Base-by-base conservation (phyloP, 805 yeast species). In the Debaryomyces tyrocola region DNA sequence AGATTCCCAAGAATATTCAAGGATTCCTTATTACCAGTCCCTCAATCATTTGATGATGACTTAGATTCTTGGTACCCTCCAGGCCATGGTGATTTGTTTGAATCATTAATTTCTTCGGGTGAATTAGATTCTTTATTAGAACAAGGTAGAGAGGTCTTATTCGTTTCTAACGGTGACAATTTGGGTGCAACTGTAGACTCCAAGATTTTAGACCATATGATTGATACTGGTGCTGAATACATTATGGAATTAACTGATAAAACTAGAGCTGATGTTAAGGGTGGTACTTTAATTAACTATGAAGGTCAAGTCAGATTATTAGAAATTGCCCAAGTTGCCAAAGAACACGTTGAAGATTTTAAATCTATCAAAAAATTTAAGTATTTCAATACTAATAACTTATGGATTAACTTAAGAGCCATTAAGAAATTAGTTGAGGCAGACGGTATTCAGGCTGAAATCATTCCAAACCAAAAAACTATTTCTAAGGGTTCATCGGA, bases 71-170 rank as follows among this genome's bases (percentile, higher is more conserved):
- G 99, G 99, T 94, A 94, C 67, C 99, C 99, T 42, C 99, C 99
- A n/a, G 99, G 99, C 44, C 99, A 94, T 70, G 99, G 99, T 73
- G 99, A 94, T 73, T 75, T 94, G 67, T 94, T 91, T 57, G 99
- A 94, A 74, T 77, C 94, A 18, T 77, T 94, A 63, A 84, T 87
- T 49, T 82, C 88, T 47, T 85, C 96, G 10, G 99, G 99, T 50
- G 94, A 92, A 64, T 79, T 94, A 55, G 98, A 94, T 64, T 83
- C 86, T 51, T 79, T 94, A 54, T 77, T 94, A 53, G 89, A 85
- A 44, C 92, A 89, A 64, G 99, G 99, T 57, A 90, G 94, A 76
- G 99, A 94, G 74, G 78, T 89, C 51, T 75, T 94, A 62, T 94
- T 94, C 61, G 97, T 94, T 38, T 92, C 98, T 51, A 94, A 94